Percentiles rank a stretch among this genome's conserved stretches.
These are phyloP conservation scores for Amaranthus tricolor DNA, from an alignment of 179 eudicot species.

Conservation along the genomic window DNA sequence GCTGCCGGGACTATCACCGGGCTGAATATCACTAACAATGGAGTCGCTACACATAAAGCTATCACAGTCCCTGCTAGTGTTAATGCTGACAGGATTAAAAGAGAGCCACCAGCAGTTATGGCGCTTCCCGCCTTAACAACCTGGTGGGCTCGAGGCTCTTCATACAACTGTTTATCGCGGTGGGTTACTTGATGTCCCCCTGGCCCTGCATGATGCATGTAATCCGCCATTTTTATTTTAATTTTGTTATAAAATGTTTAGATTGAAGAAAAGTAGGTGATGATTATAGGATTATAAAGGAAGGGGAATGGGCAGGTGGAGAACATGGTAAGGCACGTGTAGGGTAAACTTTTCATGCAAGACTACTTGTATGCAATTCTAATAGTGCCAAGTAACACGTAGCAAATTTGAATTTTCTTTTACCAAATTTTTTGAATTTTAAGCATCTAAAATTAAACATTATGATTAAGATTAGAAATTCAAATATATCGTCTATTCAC, in stretches of 20 bases:
- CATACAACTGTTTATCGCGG: slow-evolving; percentile 9
- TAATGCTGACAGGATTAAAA: slow-evolving; percentile 43
- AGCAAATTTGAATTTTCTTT: not conserved
- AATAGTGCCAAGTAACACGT: slow-evolving; percentile 23
- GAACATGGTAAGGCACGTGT: slow-evolving; percentile 37
- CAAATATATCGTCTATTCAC: too few species aligned
- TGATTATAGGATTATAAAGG: slow-evolving; percentile 14
- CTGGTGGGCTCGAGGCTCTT: slow-evolving; percentile 31
- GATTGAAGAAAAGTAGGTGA: not conserved
- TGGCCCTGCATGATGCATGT: slow-evolving; percentile 17
- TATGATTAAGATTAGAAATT: too few species aligned
- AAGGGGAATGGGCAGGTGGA: slow-evolving; percentile 33
- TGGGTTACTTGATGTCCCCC: not conserved
- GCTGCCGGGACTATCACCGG: slow-evolving; percentile 60
- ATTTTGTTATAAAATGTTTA: not conserved
- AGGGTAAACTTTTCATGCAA: slow-evolving; percentile 30
- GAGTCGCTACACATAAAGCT: slow-evolving; percentile 39
- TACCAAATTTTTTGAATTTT: not conserved
- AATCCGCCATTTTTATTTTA: slow-evolving; percentile 27
- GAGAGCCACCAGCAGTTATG: slow-evolving; percentile 46
- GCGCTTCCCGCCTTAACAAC: slow-evolving; percentile 51
- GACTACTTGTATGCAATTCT: slow-evolving; percentile 27
- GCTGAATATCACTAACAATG: slow-evolving; percentile 53
- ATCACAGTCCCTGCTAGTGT: slow-evolving; percentile 45
- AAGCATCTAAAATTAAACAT: too few species aligned